phyloP scores from a whole-genome alignment of 2,329 filamentous ascomycete genomes.

The Rhexocercosporidium sp. region DNA sequence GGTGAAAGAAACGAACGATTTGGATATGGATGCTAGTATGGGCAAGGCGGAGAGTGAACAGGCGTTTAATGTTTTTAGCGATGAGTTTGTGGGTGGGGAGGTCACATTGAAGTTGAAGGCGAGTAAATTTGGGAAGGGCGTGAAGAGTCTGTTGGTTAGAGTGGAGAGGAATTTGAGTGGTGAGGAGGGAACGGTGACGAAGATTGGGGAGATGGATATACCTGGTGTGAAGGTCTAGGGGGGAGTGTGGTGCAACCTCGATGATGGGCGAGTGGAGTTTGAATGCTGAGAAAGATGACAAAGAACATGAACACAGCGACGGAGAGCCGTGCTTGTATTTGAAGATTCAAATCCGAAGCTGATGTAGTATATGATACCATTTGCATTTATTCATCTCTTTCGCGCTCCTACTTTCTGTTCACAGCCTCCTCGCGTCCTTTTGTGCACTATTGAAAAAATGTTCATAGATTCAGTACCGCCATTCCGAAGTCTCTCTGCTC shows the following conservation, averaged over 20 bases:
- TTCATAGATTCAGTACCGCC: no score
- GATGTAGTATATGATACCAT: no score
- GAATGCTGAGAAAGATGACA: no score
- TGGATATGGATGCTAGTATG: slow-evolving; percentile 35
- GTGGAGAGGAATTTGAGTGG: slow-evolving; percentile 41
- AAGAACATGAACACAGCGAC: no score
- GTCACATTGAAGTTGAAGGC: slow-evolving; percentile 38
- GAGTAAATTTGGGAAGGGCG: slow-evolving; percentile 37
- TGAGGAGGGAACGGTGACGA: slow-evolving; percentile 32
- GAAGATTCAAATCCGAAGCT: no score
- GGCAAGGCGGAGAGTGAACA: slow-evolving; percentile 38
- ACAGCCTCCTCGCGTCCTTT: no score
- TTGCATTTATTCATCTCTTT: no score
- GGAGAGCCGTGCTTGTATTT: no score
- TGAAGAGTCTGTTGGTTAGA: slow-evolving; percentile 38
- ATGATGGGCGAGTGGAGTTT: neutral
- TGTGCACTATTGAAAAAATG: no score
- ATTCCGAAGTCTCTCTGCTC: no score
- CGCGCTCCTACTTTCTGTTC: no score
- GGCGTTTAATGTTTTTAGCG: slow-evolving; percentile 37
- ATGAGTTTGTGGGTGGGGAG: slow-evolving; percentile 38
- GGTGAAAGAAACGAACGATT: slow-evolving; percentile 34
- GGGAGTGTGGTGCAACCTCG: neutral
- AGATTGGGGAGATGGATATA: slow-evolving; percentile 37
- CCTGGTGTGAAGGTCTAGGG: slow-evolving; percentile 32